phyloP scores from a whole-genome alignment of 1,284 basidiomycete genomes.

The Trichosporon faecale region DNA sequence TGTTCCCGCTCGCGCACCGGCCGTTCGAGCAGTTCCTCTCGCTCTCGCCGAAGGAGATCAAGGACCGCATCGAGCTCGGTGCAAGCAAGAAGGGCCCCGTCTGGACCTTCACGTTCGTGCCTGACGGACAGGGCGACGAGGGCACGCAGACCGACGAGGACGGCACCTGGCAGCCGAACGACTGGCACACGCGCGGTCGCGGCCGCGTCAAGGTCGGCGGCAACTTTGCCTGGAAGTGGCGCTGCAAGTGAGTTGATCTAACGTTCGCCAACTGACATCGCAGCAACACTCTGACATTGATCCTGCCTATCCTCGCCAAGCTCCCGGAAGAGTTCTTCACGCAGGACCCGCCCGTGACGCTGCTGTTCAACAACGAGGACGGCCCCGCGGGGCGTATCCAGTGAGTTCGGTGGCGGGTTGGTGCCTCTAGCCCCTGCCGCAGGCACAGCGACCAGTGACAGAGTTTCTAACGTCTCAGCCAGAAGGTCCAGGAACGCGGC shows the following conservation, averaged over 20 bases:
- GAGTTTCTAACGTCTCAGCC: conserved; percentile 9
- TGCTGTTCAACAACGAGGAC: conserved; percentile 39
- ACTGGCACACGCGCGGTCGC: conserved; percentile 29
- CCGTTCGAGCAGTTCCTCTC: conserved; percentile 42
- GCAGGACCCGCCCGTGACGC: conserved; percentile 33
- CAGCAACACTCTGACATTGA: conserved; percentile 40
- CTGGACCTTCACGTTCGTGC: conserved; percentile 39
- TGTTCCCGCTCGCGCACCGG: conserved; percentile 37
- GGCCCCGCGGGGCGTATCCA: conserved; percentile 37
- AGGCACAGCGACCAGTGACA: not conserved
- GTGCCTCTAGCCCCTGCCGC: no score
- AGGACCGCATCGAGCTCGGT: conserved; percentile 28
- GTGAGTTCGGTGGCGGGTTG: conserved; percentile 12
- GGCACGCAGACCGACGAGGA: conserved; percentile 35
- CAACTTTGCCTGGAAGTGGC: conserved; percentile 30
- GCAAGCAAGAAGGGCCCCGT: conserved; percentile 18
- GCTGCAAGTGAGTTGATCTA: conserved; percentile 39
- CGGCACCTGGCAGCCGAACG: conserved; percentile 25
- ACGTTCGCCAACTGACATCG: not conserved
- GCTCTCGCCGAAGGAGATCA: conserved; percentile 30
- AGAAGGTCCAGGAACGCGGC: conserved; percentile 30
- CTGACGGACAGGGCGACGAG: conserved; percentile 38
- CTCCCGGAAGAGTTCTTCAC: conserved; percentile 37
- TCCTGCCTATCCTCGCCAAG: conserved; percentile 37
- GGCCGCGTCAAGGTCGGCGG: conserved; percentile 37